Evolutionary conservation across 768 basidiomycete species (phyloP), one percentile per base, ranked within the genome.

Genomic region (Rhodotorula graminis): DNA sequence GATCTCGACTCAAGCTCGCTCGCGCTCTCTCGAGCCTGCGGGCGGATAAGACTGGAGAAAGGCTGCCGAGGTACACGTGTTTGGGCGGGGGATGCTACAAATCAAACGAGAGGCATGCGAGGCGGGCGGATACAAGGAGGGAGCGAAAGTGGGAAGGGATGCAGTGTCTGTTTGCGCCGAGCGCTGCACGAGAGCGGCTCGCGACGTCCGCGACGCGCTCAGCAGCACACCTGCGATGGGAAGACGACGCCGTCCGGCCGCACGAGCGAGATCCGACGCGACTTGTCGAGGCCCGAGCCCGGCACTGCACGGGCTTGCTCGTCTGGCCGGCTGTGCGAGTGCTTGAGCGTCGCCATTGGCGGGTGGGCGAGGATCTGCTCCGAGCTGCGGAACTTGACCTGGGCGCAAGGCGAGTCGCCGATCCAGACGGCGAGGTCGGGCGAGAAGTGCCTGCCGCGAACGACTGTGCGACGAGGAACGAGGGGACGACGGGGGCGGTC

Each of bases 381-480:
- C 21, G 61, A 21, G 11, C 58, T n/a, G n/a, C 56, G 52, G 49
- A 56, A 27, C 31, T 49, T 25, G 40, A 64, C 42, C 12, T 53
- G 42, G 3, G 60, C n/a, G 33, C 60, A 67, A 15, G 67, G 67
- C 23, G 52, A 31, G 37, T 69, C 87, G 55, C 92, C 92, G 77
- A 93, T 92, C 85, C 91, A 93, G 64, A 93, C 87, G 58, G 85
- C 86, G 71, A 91, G 84, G 50, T 91, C 90, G 70, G 92, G 90
- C 79, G 85, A 87, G 81, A 93, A 92, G 82, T 93, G 90, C 82
- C 93, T 90, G 69, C 92, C 92, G 77, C 92, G 91, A 2, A 93
- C 84, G 37, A 91, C 93, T 75, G 93, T 82, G 87, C 91, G 87
- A 82, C 91, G 89, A 37, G 86, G 49, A 87, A 19, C 23, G 40